A percentile compares a stretch with the other conserved stretches of the same genome.
Evolutionary conservation across 345 rosid species (phyloP).

Genomic region (Eucalyptus regnans): DNA sequence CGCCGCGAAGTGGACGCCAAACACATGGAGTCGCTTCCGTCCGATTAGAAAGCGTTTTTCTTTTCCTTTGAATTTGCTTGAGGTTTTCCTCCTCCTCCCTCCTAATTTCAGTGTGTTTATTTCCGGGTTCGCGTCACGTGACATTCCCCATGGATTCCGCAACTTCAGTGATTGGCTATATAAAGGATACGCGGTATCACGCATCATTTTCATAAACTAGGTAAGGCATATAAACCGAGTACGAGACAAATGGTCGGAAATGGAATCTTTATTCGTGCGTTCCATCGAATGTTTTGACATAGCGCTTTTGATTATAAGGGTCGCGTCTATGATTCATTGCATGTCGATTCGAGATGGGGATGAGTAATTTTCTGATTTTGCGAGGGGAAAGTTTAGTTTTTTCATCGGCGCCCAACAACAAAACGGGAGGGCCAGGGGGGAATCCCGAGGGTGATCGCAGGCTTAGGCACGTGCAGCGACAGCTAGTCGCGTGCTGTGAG

Average conservation of each 20-base stretch:
- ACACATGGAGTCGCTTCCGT: not conserved
- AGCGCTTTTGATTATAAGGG: not conserved
- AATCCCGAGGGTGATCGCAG: not conserved
- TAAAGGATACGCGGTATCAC: accelerated
- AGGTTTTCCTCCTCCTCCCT: not conserved
- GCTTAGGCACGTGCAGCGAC: not conserved
- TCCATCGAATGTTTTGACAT: not conserved
- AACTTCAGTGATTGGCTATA: not conserved
- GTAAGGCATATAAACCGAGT: not conserved
- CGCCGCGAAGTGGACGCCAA: not conserved
- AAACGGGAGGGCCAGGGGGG: not conserved
- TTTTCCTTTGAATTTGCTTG: not conserved
- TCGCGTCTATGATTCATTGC: not conserved
- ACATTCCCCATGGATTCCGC: not conserved
- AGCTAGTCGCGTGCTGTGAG: not conserved
- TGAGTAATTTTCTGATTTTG: not conserved
- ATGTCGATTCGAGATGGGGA: not conserved
- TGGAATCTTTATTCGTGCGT: not conserved
- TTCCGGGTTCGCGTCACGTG: not conserved
- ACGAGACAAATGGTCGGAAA: not conserved
- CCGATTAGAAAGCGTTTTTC: no score
- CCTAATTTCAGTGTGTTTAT: not conserved
- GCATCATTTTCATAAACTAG: not conserved
- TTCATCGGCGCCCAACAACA: not conserved
- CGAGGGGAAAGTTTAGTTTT: not conserved